Percentiles rank a stretch among this genome's conserved stretches.
Conservation (phyloP, 495 filamentous ascomycete genomes). For the Neurospora tetraspora region DNA sequence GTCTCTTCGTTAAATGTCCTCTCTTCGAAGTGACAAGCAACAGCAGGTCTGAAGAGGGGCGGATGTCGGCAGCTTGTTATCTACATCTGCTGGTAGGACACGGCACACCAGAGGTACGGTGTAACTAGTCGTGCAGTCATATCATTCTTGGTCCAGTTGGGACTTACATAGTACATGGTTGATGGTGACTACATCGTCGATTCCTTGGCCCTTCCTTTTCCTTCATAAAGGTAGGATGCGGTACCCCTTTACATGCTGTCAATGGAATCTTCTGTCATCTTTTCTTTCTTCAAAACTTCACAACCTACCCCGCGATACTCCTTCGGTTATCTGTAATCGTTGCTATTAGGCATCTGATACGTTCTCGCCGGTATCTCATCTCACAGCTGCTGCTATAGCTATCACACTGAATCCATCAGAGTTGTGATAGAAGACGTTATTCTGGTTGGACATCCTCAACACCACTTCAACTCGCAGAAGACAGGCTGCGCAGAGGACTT, state of each 20-base stretch:
- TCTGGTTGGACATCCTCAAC: neutral
- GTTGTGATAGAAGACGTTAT: neutral
- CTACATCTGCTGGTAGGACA: neutral
- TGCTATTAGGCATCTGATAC: neutral
- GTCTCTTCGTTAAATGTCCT: neutral
- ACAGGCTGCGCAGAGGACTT: neutral
- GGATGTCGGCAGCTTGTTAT: neutral
- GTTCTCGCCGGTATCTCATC: neutral
- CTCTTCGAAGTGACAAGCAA: neutral
- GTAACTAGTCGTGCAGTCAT: neutral
- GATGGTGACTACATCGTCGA: neutral
- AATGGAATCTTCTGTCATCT: neutral
- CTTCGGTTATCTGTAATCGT: neutral
- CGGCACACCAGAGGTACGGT: neutral
- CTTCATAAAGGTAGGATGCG: neutral
- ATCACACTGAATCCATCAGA: neutral
- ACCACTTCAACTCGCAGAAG: neutral
- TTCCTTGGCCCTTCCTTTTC: neutral
- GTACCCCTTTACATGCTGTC: neutral
- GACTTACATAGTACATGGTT: neutral
- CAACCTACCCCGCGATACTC: neutral
- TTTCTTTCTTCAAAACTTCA: neutral
- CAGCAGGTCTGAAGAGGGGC: neutral
- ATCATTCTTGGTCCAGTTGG: neutral
- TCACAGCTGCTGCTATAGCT: neutral